Percentiles rank a stretch among this genome's conserved stretches.
Evolutionary conservation across 2,329 filamentous ascomycete genomes (phyloP).

Genomic region (Pseudogymnoascus sp.): DNA sequence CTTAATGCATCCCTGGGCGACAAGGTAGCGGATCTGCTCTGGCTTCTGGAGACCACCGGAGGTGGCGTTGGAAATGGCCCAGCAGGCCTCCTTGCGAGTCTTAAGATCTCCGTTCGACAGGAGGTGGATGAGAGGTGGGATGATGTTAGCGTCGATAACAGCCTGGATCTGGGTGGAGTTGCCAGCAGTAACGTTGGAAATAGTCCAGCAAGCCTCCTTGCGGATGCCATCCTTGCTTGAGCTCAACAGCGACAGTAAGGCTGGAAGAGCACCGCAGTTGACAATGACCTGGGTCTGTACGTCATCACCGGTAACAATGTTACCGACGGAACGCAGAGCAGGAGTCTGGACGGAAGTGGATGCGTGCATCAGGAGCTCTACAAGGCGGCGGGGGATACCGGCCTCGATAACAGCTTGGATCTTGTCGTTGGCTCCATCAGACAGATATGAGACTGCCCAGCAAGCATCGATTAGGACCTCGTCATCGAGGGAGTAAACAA

Average conservation of each 20-base stretch:
- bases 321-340: constrained; percentile 91
- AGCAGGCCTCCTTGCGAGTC: constrained; percentile 98
- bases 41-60: constrained; percentile 97
- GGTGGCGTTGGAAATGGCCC: constrained; percentile 98
- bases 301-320: constrained; percentile 97
- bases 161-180: constrained; percentile 97
- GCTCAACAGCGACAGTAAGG: constrained; percentile 85
- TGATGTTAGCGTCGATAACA: constrained; percentile 94
- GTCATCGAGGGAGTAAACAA: constrained; percentile 96
- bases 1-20: constrained; percentile 90
- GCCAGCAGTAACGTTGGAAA: constrained; percentile 96
- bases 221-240: constrained; percentile 98
- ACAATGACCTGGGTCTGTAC: constrained; percentile 99
- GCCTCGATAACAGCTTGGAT: constrained; percentile 99
- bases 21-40: constrained; percentile 94
- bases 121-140: constrained; percentile 90
- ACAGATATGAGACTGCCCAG: constrained; percentile 98
- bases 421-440: constrained; percentile 97
- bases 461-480: constrained; percentile 98
- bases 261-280: constrained; percentile 89
- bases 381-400: constrained; percentile 88
- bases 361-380: constrained; percentile 95
- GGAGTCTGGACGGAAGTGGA: constrained; percentile 98
- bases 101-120: constrained; percentile 96
- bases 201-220: constrained; percentile 99